Evolutionary conservation across 768 basidiomycete genomes (phyloP).

Genomic region (Calocera cornea): DNA sequence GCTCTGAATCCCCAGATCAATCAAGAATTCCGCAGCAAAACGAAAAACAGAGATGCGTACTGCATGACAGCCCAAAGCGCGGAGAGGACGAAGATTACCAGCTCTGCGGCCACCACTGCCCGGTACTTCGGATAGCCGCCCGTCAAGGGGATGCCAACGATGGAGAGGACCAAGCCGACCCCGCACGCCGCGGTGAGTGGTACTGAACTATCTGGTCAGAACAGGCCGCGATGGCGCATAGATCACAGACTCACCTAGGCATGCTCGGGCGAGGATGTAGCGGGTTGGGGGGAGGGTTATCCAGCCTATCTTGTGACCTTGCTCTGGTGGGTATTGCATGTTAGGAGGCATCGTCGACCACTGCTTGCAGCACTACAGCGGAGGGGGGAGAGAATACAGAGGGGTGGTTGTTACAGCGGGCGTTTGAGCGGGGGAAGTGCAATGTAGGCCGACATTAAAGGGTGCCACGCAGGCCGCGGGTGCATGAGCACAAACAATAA

Average conservation of each 20-base stretch:
- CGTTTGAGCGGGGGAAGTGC: background rate
- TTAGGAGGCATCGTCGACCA: background rate
- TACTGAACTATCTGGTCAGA: background rate
- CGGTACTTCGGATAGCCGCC: background rate
- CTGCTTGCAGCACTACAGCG: background rate
- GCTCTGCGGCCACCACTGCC: background rate
- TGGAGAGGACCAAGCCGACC: background rate
- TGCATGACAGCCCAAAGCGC: background rate
- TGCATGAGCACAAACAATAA: background rate
- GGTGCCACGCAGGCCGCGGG: constrained; percentile 4
- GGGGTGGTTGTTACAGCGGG: background rate
- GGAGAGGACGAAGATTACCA: background rate
- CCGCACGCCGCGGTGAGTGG: background rate
- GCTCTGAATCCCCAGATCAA: background rate
- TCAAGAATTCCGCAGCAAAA: background rate
- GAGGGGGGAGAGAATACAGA: background rate
- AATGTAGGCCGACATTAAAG: background rate
- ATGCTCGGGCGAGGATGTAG: background rate
- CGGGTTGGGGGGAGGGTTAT: background rate
- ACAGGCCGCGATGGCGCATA: background rate
- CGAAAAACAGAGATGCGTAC: background rate
- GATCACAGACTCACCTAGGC: background rate
- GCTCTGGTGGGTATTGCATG: background rate
- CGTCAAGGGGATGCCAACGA: background rate
- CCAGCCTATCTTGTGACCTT: background rate